These are phyloP conservation scores for Hypomontagnella submonticulosa DNA, from an alignment of 495 filamentous ascomycete genomes.

Conservation along the genomic window DNA sequence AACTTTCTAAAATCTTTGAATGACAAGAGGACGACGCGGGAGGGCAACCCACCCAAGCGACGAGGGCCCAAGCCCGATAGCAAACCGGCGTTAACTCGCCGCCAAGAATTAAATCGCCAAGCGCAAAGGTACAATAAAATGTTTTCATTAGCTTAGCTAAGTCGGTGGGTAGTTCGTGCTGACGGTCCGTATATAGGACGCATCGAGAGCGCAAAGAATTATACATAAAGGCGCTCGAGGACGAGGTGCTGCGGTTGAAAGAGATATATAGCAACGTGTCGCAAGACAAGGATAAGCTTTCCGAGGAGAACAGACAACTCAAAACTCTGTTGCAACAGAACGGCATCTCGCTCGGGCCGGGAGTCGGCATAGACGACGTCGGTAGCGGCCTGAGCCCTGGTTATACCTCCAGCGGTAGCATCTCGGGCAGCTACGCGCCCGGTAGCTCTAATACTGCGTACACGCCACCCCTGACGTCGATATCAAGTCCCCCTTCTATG, in stretches of 20 bases:
- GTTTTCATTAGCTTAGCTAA: slow-evolving; percentile 1
- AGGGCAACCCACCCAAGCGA: slow-evolving; percentile 87
- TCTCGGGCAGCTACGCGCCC: slow-evolving; percentile 63
- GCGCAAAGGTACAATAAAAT: slow-evolving; percentile 79
- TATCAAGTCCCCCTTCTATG: slow-evolving; percentile 51
- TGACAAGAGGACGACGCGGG: slow-evolving; percentile 74
- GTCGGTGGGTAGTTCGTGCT: slow-evolving; percentile 15
- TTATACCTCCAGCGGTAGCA: slow-evolving; percentile 65
- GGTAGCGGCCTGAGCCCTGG: slow-evolving; percentile 57
- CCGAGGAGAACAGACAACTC: slow-evolving; percentile 81
- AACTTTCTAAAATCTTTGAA: slow-evolving; percentile 68
- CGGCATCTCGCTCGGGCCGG: slow-evolving; percentile 65
- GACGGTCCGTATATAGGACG: slow-evolving; percentile 63
- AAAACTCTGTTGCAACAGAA: slow-evolving; percentile 78
- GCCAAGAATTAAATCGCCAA: slow-evolving; percentile 95
- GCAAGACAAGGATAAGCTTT: slow-evolving; percentile 71
- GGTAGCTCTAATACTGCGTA: slow-evolving; percentile 57
- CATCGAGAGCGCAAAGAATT: slow-evolving; percentile 97
- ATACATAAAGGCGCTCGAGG: slow-evolving; percentile 93
- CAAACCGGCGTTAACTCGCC: slow-evolving; percentile 91
- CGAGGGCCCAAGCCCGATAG: slow-evolving; percentile 96
- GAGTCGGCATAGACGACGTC: slow-evolving; percentile 57
- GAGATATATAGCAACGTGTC: slow-evolving; percentile 70
- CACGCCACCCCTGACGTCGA: slow-evolving; percentile 55
- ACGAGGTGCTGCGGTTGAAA: slow-evolving; percentile 79